Evolutionary conservation across 2,329 filamentous ascomycete genomes (phyloP).

Genomic region (Fusarium tupiense): DNA sequence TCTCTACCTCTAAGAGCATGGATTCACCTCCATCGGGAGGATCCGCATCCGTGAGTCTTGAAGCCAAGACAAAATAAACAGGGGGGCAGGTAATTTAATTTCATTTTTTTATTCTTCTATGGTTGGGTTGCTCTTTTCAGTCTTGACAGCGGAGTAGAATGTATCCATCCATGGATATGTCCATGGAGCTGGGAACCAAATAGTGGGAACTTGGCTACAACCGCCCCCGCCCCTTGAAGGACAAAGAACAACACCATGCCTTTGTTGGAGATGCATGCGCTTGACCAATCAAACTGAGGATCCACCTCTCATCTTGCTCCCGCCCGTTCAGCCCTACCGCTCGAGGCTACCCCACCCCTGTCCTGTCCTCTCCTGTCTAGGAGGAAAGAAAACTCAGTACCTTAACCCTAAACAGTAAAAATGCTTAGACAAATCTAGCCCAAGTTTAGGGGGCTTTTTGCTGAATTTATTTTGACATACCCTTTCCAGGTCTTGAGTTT

Average conservation of each 20-base stretch:
- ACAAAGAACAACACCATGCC: neutral
- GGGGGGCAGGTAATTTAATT: neutral
- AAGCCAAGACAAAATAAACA: neutral
- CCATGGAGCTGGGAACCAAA: conserved; percentile 9
- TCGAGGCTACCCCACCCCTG: conserved; percentile 6
- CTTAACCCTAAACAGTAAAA: too few species aligned
- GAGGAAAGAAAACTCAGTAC: too few species aligned
- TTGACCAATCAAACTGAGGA: conserved; percentile 13
- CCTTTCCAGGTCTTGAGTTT: too few species aligned
- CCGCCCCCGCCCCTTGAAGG: neutral
- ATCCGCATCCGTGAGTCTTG: conserved; percentile 15
- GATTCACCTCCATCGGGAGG: conserved; percentile 13
- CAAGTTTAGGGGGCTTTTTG: too few species aligned
- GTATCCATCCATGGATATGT: conserved; percentile 10
- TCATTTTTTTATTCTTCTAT: neutral
- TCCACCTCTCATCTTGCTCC: conserved; percentile 35
- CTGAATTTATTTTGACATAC: too few species aligned
- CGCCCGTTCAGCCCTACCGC: conserved; percentile 41
- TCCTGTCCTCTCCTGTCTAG: neutral
- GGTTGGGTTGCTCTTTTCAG: neutral
- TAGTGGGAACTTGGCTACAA: neutral
- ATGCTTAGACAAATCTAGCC: too few species aligned
- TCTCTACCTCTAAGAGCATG: neutral
- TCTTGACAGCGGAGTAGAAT: neutral
- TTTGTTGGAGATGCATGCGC: conserved; percentile 4